A percentile compares a stretch with the other conserved stretches of the same genome.
Conservation (phyloP, 1,139 yeast genomes). For the Saccharomycopsis hybrid region DNA sequence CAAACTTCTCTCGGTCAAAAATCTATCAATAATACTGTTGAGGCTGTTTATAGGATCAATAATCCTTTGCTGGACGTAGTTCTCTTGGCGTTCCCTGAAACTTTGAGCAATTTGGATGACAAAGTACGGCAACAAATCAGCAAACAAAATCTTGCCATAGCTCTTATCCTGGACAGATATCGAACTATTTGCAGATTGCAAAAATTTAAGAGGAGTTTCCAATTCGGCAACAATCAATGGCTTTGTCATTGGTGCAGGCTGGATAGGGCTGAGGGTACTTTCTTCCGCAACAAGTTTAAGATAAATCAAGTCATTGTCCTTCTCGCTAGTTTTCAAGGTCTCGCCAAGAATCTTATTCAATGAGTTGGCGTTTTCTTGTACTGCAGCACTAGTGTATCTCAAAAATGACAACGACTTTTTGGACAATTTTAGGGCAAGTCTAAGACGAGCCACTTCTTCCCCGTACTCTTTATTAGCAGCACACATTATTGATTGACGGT, state of each 20-base stretch:
- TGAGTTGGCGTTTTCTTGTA: slow-evolving; percentile 43
- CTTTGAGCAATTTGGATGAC: slow-evolving; percentile 66
- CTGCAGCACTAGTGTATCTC: slow-evolving; percentile 36
- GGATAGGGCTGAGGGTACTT: slow-evolving; percentile 37
- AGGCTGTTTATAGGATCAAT: slow-evolving; percentile 47
- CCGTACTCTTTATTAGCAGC: slow-evolving; percentile 55
- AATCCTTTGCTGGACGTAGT: slow-evolving; percentile 46
- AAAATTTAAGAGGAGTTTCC: slow-evolving; percentile 26
- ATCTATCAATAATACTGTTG: slow-evolving; percentile 40
- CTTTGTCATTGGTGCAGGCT: slow-evolving; percentile 52
- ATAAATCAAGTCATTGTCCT: slow-evolving; percentile 78
- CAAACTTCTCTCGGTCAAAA: slow-evolving; percentile 40
- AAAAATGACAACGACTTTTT: slow-evolving; percentile 34
- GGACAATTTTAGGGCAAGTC: slow-evolving; percentile 36
- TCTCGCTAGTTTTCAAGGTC: slow-evolving; percentile 51
- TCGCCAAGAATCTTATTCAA: slow-evolving; percentile 40
- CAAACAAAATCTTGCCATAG: slow-evolving; percentile 37
- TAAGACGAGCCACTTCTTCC: slow-evolving; percentile 56
- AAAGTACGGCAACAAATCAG: slow-evolving; percentile 55
- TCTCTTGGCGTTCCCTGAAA: slow-evolving; percentile 58
- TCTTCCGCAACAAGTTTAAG: slow-evolving; percentile 54
- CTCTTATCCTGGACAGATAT: slow-evolving; percentile 18
- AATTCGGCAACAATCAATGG: slow-evolving; percentile 37
- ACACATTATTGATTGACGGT: slow-evolving; percentile 47
- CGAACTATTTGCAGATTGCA: not conserved